These are phyloP conservation scores for peach (Prunus persica) DNA, from an alignment of 306 rosid genomes.

Conservation along the genomic window DNA sequence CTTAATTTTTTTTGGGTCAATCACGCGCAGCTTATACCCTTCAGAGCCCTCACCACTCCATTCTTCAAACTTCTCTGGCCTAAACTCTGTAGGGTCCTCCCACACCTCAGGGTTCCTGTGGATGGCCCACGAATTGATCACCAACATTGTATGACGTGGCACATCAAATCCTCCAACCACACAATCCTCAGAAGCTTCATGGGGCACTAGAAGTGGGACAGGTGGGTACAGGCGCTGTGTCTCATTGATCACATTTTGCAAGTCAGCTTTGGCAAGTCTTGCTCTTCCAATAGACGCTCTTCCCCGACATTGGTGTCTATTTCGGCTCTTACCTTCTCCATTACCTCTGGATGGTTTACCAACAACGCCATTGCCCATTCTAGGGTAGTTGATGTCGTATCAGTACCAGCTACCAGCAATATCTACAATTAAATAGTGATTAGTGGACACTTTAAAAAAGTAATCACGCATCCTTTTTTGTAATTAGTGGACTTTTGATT, in stretches of 20 bases:
- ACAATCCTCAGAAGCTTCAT: constrained; percentile 25
- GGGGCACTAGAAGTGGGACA: constrained; percentile 17
- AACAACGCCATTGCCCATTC: constrained; percentile 27
- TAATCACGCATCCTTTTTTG: no score
- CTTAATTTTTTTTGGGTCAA: no score
- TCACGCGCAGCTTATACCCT: neutral
- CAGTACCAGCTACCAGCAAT: constrained; percentile 22
- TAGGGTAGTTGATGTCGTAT: constrained; percentile 8
- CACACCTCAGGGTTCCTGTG: constrained; percentile 29
- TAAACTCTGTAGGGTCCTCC: constrained; percentile 24
- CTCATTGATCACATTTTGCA: constrained; percentile 29
- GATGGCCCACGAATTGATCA: constrained; percentile 34
- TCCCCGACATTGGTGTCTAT: constrained; percentile 14
- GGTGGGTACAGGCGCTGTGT: constrained; percentile 19
- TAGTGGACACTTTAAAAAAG: no score
- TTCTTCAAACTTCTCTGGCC: constrained; percentile 32
- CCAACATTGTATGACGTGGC: constrained; percentile 22
- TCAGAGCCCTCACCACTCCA: neutral
- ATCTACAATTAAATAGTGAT: neutral
- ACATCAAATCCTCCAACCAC: constrained; percentile 18
- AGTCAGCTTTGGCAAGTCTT: constrained; percentile 24
- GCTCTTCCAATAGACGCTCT: constrained; percentile 21
- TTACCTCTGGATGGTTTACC: constrained; percentile 23
- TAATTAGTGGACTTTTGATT: neutral
- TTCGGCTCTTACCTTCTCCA: constrained; percentile 17